Evolutionary conservation across 1,284 basidiomycete genomes (phyloP), one percentile per base, ranked within the genome.

Genomic region (Trametes polyzona): DNA sequence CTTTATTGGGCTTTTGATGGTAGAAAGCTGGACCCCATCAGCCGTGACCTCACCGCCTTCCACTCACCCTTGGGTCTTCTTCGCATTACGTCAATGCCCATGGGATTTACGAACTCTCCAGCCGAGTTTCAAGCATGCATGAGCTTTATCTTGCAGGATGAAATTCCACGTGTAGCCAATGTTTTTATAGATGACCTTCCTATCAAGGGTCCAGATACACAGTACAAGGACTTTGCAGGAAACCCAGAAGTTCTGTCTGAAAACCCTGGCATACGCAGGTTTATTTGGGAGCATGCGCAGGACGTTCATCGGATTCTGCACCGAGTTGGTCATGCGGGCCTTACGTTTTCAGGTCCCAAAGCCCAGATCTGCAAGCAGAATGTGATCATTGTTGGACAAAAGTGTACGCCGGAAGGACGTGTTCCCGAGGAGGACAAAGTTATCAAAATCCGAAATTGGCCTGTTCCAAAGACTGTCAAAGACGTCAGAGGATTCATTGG

Each of bases 401-500:
- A 71, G 0, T 72, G 74, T 0, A 69, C 68, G 0, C 33, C 54
- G 0, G 67, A 71, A 12, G 71, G 74, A 1, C 72, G 70, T 71
- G 67, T 65, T n/a, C 52, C 74, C 0, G 57, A 62, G 0, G 66
- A 67, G n/a, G 60, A 60, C 0, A 40, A 73, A 0, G 65, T 69
- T 0, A 47, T 65, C 35, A 72, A 74, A 35, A 59, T 77, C 1
- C n/a, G 67, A 0, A 64, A 71, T 4, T 77, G 76, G 75, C 66
- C 64, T 47, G 17, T 57, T 73, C 1, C 52, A 11, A 24, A 19
- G 19, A 23, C 39, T 23, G 9, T 40, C 6, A 23, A 68, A 0
- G 69, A 76, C 43, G 67, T 78, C 1, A 62, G 70, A 0, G 64
- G 65, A 3, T 78, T 78, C 37, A 59, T 78, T 1, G 73, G 74